Percentiles rank a stretch among this genome's conserved stretches.
phyloP scores from a whole-genome alignment of 1,284 basidiomycete species.

The Exsudoporus floridanus region DNA sequence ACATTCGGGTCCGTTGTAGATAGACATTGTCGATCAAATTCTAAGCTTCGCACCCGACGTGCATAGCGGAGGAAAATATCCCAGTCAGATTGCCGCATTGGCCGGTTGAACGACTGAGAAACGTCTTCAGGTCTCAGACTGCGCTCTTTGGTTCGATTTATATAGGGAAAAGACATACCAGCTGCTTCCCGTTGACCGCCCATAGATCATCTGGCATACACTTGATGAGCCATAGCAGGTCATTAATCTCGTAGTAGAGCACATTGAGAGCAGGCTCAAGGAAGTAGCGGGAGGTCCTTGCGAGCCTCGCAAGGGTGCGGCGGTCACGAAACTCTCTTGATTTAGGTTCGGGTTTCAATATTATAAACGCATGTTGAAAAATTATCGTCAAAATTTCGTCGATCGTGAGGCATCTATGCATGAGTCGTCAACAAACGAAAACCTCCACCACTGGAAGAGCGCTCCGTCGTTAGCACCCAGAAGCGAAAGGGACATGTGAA shows the following conservation, averaged over 20 bases:
- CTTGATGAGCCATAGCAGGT: constrained; percentile 35
- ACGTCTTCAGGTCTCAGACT: constrained; percentile 6
- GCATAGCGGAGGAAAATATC: constrained; percentile 32
- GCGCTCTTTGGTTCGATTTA: background rate
- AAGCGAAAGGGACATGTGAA: background rate
- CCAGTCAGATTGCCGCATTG: constrained; percentile 27
- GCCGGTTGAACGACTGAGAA: constrained; percentile 24
- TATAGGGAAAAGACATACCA: constrained; percentile 20
- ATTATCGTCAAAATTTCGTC: constrained; percentile 34
- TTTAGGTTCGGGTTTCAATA: constrained; percentile 31
- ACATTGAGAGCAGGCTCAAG: constrained; percentile 35
- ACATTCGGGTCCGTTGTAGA: constrained; percentile 24
- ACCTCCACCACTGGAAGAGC: constrained; percentile 14
- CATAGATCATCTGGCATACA: constrained; percentile 34
- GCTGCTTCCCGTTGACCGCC: constrained; percentile 33
- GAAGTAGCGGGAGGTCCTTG: constrained; percentile 34
- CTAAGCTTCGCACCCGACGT: constrained; percentile 30
- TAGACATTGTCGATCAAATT: constrained; percentile 30
- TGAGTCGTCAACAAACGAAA: constrained; percentile 22
- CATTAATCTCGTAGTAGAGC: constrained; percentile 34
- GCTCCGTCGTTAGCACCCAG: constrained; percentile 4
- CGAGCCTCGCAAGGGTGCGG: constrained; percentile 32
- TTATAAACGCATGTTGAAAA: constrained; percentile 33
- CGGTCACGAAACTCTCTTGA: constrained; percentile 30
- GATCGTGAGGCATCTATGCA: constrained; percentile 34